A percentile compares a stretch with the other conserved stretches of the same genome.
phyloP scores from a whole-genome alignment of 345 rosid genomes.

The Brassica rapa region DNA sequence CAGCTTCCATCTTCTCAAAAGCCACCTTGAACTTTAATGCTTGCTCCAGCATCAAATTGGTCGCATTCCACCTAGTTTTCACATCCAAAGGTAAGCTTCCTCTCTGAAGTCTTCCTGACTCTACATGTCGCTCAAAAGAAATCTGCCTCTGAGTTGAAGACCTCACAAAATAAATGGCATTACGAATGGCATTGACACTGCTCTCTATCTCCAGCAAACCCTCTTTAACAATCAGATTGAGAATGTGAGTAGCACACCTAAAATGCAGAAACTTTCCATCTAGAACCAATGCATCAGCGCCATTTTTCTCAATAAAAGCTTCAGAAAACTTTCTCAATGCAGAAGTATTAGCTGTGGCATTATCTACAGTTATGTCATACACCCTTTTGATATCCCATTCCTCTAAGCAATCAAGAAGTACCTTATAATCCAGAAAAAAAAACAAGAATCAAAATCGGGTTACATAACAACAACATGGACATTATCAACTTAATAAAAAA shows the following conservation, averaged over 20 bases:
- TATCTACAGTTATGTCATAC: background rate
- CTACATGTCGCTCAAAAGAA: too few species aligned
- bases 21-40: background rate
- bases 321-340: background rate
- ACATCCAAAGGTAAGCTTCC: background rate
- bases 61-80: background rate
- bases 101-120: background rate
- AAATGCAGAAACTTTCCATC: background rate
- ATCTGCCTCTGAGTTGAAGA: too few species aligned
- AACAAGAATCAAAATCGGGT: too few species aligned
- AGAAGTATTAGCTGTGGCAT: background rate
- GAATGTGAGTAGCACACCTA: background rate
- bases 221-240: background rate
- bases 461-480: too few species aligned
- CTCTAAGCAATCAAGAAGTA: too few species aligned
- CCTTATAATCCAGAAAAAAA: too few species aligned
- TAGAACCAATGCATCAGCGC: background rate
- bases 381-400: background rate
- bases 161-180: too few species aligned
- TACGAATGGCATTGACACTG: background rate
- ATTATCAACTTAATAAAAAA: too few species aligned
- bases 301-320: background rate
- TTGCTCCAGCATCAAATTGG: background rate
- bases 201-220: background rate
- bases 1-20: too few species aligned